phyloP scores from a whole-genome alignment of 148 eudicot species.

The Camellia sinensis region DNA sequence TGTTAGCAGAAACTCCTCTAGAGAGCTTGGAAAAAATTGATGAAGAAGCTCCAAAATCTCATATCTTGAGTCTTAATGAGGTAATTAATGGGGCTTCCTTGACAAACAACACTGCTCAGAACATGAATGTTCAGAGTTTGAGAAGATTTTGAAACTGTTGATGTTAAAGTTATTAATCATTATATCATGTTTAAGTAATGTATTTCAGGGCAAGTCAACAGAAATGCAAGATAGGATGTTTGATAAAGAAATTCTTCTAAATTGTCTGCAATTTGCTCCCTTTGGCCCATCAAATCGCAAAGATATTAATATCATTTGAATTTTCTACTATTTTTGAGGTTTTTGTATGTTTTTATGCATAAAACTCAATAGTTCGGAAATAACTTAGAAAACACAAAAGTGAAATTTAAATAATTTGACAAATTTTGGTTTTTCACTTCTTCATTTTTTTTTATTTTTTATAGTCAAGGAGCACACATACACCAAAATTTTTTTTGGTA shows the following conservation, averaged over 20 bases:
- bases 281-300: background rate
- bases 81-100: constrained; percentile 50
- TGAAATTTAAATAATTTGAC: background rate
- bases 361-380: background rate
- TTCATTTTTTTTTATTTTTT: background rate
- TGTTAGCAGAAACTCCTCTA: constrained; percentile 73
- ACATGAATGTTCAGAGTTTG: background rate
- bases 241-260: background rate
- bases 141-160: background rate
- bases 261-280: background rate
- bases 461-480: background rate
- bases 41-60: constrained; percentile 80
- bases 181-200: background rate
- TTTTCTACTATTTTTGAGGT: background rate
- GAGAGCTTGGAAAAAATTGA: constrained; percentile 52
- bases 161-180: background rate
- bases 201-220: background rate
- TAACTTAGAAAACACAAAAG: background rate
- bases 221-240: background rate
- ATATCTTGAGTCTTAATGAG: constrained; percentile 69
- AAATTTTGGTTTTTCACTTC: background rate
- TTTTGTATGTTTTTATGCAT: background rate
- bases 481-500: background rate
- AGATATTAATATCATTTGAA: background rate
- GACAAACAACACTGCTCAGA: constrained; percentile 4